A percentile compares a stretch with the other conserved stretches of the same genome.
Conservation (phyloP, 2,329 filamentous ascomycete species). For the Penicillium sp. region DNA sequence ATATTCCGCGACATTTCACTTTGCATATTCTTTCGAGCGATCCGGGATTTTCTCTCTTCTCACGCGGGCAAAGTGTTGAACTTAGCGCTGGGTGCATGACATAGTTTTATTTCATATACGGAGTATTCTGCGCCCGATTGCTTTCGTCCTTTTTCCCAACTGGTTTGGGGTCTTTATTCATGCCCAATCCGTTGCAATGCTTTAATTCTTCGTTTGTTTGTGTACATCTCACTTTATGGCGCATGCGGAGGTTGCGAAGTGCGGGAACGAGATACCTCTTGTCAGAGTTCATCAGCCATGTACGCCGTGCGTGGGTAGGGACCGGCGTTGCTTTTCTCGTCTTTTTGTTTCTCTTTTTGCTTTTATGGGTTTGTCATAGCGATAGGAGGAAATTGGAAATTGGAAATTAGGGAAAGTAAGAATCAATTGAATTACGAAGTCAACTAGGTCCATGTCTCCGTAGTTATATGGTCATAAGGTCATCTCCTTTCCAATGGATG, state of each 20-base stretch:
- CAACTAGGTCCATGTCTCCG: no score
- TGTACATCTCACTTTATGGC: neutral
- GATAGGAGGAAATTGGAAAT: constrained; percentile 2
- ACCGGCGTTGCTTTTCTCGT: no score
- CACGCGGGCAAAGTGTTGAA: neutral
- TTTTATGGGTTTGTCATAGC: neutral
- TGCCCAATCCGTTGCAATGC: neutral
- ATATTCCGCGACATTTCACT: neutral
- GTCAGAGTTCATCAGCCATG: neutral
- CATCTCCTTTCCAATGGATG: no score
- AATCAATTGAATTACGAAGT: neutral
- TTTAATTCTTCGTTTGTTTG: neutral
- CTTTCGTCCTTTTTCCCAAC: neutral
- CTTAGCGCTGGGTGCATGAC: neutral
- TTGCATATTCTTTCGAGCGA: constrained; percentile 1
- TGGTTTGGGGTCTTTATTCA: neutral
- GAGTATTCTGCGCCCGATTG: neutral
- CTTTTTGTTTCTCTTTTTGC: no score
- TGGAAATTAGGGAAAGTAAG: no score
- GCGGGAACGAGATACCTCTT: constrained; percentile 12
- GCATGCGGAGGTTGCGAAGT: constrained; percentile 7
- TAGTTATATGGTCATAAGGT: neutral
- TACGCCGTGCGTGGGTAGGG: no score
- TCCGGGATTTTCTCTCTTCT: neutral
- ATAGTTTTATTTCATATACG: neutral